Conservation (phyloP, 2,329 filamentous ascomycete species). For the Colletotrichum spaethianum region DNA sequence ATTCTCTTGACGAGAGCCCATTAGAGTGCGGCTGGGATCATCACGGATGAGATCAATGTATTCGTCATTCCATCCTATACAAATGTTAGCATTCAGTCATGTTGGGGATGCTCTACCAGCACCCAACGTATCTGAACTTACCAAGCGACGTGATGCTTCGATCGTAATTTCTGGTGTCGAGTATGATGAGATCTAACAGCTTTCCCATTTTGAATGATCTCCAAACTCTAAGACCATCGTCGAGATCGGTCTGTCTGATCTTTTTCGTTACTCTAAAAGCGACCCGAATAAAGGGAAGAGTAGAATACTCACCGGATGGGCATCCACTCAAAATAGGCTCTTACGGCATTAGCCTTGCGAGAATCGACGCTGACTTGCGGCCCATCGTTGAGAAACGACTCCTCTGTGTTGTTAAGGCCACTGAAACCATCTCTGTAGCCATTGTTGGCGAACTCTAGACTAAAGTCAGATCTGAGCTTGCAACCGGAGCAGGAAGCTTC, state of each 20-base stretch:
- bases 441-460: constrained; percentile 61
- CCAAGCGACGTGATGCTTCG: constrained; percentile 50
- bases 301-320: constrained; percentile 37
- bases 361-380: constrained; percentile 70
- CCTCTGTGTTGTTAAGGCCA: constrained; percentile 75
- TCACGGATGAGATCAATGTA: no score
- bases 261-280: background rate
- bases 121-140: no score
- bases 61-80: no score
- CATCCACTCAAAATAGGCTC: constrained; percentile 77
- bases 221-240: constrained; percentile 79
- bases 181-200: constrained; percentile 76
- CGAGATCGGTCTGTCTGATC: constrained; percentile 72
- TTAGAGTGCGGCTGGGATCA: no score
- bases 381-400: constrained; percentile 72
- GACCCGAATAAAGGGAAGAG: no score
- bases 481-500: constrained; percentile 46
- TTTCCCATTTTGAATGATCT: constrained; percentile 75
- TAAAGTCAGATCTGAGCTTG: no score
- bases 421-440: constrained; percentile 74
- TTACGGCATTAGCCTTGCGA: constrained; percentile 79
- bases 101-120: no score
- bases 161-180: constrained; percentile 79
- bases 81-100: no score
- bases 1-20: no score